Base-by-base conservation (phyloP, 2,329 filamentous ascomycete genomes). In the Furcasterigmium furcatum region DNA sequence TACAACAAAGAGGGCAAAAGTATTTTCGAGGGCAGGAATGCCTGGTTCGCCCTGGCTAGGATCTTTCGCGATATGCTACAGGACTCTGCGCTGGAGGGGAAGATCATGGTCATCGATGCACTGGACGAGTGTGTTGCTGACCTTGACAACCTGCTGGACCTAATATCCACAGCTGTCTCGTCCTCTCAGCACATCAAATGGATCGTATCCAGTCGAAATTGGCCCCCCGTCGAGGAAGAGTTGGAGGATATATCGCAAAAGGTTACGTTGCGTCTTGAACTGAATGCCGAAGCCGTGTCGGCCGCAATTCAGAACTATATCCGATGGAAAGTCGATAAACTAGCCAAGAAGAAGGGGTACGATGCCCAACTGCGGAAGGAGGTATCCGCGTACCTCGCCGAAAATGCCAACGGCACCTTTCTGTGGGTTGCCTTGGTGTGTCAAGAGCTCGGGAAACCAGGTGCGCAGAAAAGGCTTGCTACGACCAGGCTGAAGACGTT, bases 191-290 rank as follows among this genome's bases (percentile, higher is more conserved):
- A n/a, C n/a, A n/a, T n/a, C n/a, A n/a, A 71, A 51, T 76, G 68
- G 68, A 47, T 76, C 22, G 46, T 72, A 0, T 69, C 68, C 0
- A 74, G 72, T 44, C 71, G 72, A 5, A 71, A 73, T 29, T 57
- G 47, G 55, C 51, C 45, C 0, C 48, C 56, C 3, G 71, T 76
- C 39, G 55, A 71, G 45, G 48, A 62, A 38, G 22, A 44, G 1
- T 50, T 74, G 7, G 47, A 52, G 12, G 16, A 13, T 8, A 43
- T 46, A 1, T 36, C 42, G 0, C 29, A n/a, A n/a, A n/a, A 55
- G 20, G 16, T 52, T 4, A 60, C 49, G 24, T 44, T 72, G 1
- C 48, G 46, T 21, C 61, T 70, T 7, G 65, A 73, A 42, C 50
- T 68, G 3, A 73, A 71, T 45, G 36, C 52, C n/a, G 45, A 59